Base-by-base conservation (phyloP, 495 filamentous ascomycete genomes). In the Hypoxylon lienhwacheense region DNA sequence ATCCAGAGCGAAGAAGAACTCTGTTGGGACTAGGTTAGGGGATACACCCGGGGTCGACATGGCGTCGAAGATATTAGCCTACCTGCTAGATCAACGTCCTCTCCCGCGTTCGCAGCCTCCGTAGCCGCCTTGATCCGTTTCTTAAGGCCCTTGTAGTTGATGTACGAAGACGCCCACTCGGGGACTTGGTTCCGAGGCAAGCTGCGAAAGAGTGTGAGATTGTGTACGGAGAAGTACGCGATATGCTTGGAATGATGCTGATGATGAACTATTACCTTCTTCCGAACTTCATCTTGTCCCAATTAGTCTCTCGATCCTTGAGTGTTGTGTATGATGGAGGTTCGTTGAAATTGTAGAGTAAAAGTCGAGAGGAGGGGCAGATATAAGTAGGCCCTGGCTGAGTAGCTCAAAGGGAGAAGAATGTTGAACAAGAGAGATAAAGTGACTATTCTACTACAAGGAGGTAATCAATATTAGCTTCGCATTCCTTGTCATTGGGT, bases 71-170 rank as follows among this genome's bases (percentile, higher is more conserved):
- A 57, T 64, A 52, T 49, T 41, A 55, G 59, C 74, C 57, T 59
- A 80, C 78, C 78, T 65, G 91, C 88, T 65, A 95, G 75, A 76
- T 98, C 93, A 20, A 85, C 80, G 52, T 87, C 81, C 45, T 87
- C 80, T 46, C 85, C 86, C 56, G 79, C 75, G 67, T 84, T 85
- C 10, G 77, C 75, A 40, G 80, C 76, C 31, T 76, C 80, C 16
- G 81, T 77, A 10, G 83, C 85, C 3, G 84, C 78, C 70, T 95
- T 97, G 70, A 97, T 90, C 34, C 95, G 79, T 77, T 93, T 92
- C 75, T 98, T 98, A 65, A 97, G 73, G 28, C 85, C 81, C 69
- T 97, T 97, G 78, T 98, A 98, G 67, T 95, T 86, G 74, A 98
- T 95, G 65, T 98, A 98, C 12, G 80, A 84, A 25, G 85, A 72